These are phyloP conservation scores for Cyberlindnera petersonii DNA, from an alignment of 805 yeast genomes.

Conservation along the genomic window DNA sequence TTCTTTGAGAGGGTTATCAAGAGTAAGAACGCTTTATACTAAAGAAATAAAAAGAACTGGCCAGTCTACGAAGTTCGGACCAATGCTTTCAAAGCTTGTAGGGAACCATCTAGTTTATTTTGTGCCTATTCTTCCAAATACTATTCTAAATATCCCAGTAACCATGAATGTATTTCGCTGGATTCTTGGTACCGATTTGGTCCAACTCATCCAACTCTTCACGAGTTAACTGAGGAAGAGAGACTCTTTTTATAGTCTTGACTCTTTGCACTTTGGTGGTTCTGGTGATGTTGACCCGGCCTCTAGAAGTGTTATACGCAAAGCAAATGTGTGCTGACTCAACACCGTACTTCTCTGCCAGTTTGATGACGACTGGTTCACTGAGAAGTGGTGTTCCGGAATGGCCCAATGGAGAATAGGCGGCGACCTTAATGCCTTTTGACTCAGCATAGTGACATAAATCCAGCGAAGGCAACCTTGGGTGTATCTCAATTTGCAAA, in stretches of 20 bases:
- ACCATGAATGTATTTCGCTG: slow-evolving; percentile 31
- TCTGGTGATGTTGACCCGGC: slow-evolving; percentile 63
- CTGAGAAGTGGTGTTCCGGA: slow-evolving; percentile 60
- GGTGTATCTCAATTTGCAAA: slow-evolving; percentile 70
- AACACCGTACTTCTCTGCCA: slow-evolving; percentile 55
- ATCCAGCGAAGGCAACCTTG: slow-evolving; percentile 61
- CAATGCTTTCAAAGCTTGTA: too few relatives aligned
- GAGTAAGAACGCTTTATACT: slow-evolving; percentile 15
- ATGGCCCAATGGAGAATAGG: slow-evolving; percentile 64
- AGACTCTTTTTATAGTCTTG: slow-evolving; percentile 31
- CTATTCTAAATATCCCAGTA: slow-evolving; percentile 22
- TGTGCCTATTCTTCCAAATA: too few relatives aligned
- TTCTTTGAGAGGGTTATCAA: slow-evolving; percentile 17
- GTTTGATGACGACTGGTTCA: slow-evolving; percentile 42
- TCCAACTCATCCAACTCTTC: slow-evolving; percentile 40
- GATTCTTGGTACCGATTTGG: slow-evolving; percentile 29
- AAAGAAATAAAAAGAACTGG: too few relatives aligned
- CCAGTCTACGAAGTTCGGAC: too few relatives aligned
- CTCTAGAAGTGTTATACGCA: slow-evolving; percentile 62
- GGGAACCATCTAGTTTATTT: too few relatives aligned
- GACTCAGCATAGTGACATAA: slow-evolving; percentile 48
- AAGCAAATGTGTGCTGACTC: slow-evolving; percentile 53
- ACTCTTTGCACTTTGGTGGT: slow-evolving; percentile 68
- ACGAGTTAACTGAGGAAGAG: slow-evolving; percentile 33
- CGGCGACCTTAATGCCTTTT: slow-evolving; percentile 50